Percentiles rank a stretch among this genome's conserved stretches.
Evolutionary conservation across 768 basidiomycete species (phyloP).

Genomic region (Boletus speciosus): DNA sequence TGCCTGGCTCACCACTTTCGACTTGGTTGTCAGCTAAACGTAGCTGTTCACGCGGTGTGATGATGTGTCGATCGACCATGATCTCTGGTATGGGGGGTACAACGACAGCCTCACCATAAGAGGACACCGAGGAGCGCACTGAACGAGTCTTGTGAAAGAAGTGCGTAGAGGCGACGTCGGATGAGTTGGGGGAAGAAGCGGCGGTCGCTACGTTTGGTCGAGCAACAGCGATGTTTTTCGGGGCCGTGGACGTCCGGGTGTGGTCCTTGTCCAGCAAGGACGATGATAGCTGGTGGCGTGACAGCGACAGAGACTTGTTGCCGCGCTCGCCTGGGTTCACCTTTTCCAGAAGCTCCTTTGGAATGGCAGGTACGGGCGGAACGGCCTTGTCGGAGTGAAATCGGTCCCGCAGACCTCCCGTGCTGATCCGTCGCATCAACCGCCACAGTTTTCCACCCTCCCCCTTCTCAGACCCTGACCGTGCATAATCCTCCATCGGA

Average conservation of each 20-base stretch:
- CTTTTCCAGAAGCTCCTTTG: conserved; percentile 37
- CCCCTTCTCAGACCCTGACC: conserved; percentile 14
- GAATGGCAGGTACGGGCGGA: conserved; percentile 62
- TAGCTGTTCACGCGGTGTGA: conserved; percentile 54
- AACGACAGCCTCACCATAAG: conserved; percentile 41
- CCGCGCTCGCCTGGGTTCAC: conserved; percentile 1
- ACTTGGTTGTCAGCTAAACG: conserved; percentile 33
- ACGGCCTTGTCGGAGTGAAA: conserved; percentile 25
- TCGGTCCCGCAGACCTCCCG: conserved; percentile 59
- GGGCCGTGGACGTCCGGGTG: background rate
- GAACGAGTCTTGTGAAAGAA: conserved; percentile 50
- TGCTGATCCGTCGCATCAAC: conserved; percentile 67
- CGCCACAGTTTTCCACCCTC: conserved; percentile 56
- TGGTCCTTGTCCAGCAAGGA: conserved; percentile 9
- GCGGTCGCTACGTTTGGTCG: conserved; percentile 49
- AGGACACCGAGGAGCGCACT: conserved; percentile 54
- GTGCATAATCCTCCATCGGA: conserved; percentile 8
- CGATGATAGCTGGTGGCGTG: conserved; percentile 2
- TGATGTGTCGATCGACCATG: conserved; percentile 43
- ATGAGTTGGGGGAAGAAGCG: conserved; percentile 61
- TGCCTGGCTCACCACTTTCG: background rate
- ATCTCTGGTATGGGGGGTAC: conserved; percentile 38
- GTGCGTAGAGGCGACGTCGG: conserved; percentile 51
- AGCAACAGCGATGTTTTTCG: conserved; percentile 16
- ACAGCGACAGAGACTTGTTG: conserved; percentile 5